Conservation (phyloP, 331 rosid species). For the Saraca asoca region DNA sequence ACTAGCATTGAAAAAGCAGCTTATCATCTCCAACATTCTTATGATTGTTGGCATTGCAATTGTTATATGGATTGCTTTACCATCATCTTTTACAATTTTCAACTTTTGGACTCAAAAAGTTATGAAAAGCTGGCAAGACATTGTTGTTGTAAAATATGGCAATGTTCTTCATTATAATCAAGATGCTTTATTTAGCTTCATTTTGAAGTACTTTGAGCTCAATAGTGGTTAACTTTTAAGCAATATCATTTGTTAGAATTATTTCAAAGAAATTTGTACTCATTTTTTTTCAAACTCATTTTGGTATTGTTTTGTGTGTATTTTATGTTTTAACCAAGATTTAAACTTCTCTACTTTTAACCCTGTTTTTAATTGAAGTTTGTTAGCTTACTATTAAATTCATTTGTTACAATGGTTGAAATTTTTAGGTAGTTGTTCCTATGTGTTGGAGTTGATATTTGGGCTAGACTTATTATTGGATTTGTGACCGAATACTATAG, state of each 20-base stretch:
- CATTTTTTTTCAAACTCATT: not conserved
- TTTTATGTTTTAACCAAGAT: no score
- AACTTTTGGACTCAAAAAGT: slow-evolving; percentile 71
- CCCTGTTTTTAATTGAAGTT: no score
- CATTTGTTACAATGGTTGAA: slow-evolving; percentile 16
- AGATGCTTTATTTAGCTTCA: not conserved
- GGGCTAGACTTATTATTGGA: slow-evolving; percentile 89
- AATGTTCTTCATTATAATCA: no score
- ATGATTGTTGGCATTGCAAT: slow-evolving; percentile 77
- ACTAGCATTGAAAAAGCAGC: slow-evolving; percentile 76
- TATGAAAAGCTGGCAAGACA: slow-evolving; percentile 64
- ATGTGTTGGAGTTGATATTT: slow-evolving; percentile 75
- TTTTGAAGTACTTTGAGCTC: not conserved
- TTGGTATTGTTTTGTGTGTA: not conserved
- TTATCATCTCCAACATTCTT: slow-evolving; percentile 67
- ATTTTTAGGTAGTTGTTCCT: slow-evolving; percentile 71
- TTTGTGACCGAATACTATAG: slow-evolving; percentile 79
- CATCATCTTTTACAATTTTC: slow-evolving; percentile 70
- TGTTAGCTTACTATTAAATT: not conserved
- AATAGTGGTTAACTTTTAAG: not conserved
- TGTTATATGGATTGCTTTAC: slow-evolving; percentile 70
- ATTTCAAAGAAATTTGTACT: no score
- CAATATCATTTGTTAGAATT: no score
- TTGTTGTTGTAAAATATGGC: no score
- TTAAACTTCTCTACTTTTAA: no score